Base-by-base conservation (phyloP, 2,329 filamentous ascomycete genomes). In the Pseudopithomyces maydicus region DNA sequence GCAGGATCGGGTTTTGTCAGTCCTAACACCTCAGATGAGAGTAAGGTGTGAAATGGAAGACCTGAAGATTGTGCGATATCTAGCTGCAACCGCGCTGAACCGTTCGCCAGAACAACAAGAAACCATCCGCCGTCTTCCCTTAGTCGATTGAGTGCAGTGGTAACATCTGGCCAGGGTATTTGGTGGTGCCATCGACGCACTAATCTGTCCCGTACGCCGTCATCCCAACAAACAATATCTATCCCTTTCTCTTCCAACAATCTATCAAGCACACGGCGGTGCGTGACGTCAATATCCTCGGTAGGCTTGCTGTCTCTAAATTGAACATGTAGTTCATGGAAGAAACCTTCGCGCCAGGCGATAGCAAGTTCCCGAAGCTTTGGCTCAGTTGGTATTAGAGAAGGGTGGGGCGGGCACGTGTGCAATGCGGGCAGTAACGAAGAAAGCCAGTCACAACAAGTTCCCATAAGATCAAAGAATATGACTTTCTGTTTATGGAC, bases 381-480 rank as follows among this genome's bases (percentile, higher is more conserved):
- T 6, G 42, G 5, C 41, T 56, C 42, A 2, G 35, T 14, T 29
- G 57, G 52, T 8, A 26, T 15, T n/a, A 58, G 23, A 12, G 57
- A 57, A 29, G 52, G 46, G 17, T 55, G 55, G 6, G 56, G 22
- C n/a, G 56, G 61, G n/a, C 29, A 54, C 4, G 41, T 20, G 1
- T 49, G 41, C 22, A 64, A 47, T 5, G 52, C 14, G 8, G 54
- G 45, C 5, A 63, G 49, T 14, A 62, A 39, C 8, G 62, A 61
- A 22, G 62, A 57, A 57, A 85, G 81, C 83, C 82, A 85, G 66
- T 86, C 78, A 2, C 83, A 80, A 59, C 82, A 85, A 23, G 83
- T 85, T 22, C 84, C 82, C 82, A 85, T 85, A 64, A 85, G 82
- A 70, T 85, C 81, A 69, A 85, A 85, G 60, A 84, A 80, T 41